Conservation (phyloP, 441 rosid species). For the Bruguiera hainesii region DNA sequence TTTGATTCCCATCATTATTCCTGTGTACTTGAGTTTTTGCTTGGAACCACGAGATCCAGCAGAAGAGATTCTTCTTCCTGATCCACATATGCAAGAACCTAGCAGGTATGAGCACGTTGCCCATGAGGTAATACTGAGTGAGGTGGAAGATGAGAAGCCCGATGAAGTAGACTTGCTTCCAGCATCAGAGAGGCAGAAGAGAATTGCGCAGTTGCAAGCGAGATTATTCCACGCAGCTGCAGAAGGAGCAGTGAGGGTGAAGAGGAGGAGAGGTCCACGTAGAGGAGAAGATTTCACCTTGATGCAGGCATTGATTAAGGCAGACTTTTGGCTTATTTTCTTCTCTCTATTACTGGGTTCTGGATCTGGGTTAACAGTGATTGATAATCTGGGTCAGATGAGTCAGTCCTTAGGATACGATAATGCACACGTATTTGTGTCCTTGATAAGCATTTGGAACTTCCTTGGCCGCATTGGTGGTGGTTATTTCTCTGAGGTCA, state of each 20-base stretch:
- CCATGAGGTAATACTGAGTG: conserved; percentile 73
- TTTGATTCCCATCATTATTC: conserved; percentile 60
- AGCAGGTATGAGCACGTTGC: conserved; percentile 34
- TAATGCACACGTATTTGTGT: conserved; percentile 78
- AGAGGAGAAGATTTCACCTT: conserved; percentile 94
- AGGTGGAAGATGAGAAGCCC: conserved; percentile 91
- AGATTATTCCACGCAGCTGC: conserved; percentile 85
- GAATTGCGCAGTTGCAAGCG: conserved; percentile 78
- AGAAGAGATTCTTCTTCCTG: conserved; percentile 59
- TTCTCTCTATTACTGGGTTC: conserved; percentile 79
- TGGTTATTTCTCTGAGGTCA: conserved; percentile 89
- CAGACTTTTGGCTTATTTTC: conserved; percentile 91
- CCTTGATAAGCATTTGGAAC: conserved; percentile 97
- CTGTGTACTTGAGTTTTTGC: conserved; percentile 52
- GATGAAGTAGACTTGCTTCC: conserved; percentile 83
- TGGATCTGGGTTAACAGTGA: conserved; percentile 89
- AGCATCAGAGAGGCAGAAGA: conserved; percentile 68
- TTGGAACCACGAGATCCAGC: conserved; percentile 33
- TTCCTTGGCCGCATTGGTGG: conserved; percentile 95
- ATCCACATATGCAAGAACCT: conserved; percentile 43
- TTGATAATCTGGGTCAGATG: conserved; percentile 97
- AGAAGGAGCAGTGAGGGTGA: conserved; percentile 80
- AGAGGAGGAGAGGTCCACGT: conserved; percentile 72
- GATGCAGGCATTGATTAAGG: conserved; percentile 82
- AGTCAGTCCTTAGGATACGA: conserved; percentile 89